phyloP scores from a whole-genome alignment of 305 asterid genomes.

The Plantago lanceolata region DNA sequence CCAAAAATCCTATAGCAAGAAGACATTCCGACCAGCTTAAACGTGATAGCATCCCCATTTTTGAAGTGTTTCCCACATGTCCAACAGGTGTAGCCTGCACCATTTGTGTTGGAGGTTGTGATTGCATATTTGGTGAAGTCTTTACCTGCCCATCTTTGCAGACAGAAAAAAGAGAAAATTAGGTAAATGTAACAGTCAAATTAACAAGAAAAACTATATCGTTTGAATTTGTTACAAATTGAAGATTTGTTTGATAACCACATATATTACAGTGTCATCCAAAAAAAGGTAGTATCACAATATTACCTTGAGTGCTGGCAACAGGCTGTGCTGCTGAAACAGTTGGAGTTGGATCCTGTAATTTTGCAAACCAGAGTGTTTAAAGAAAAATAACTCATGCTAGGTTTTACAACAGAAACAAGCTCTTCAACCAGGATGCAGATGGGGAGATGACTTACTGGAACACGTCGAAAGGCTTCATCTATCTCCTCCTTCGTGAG shows the following conservation, averaged over 20 bases:
- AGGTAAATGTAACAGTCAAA: constrained; percentile 11
- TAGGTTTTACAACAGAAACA: constrained; percentile 9
- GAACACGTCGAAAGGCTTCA: constrained; percentile 94
- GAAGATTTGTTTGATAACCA: not conserved
- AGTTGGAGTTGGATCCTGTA: constrained; percentile 71
- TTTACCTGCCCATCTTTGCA: constrained; percentile 54
- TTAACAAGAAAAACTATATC: not conserved
- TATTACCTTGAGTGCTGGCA: constrained; percentile 57
- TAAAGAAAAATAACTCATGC: constrained; percentile 6
- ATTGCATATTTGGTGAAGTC: constrained; percentile 45
- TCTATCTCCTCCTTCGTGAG: constrained; percentile 98
- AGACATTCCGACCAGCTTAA: constrained; percentile 86
- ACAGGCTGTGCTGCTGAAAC: constrained; percentile 47
- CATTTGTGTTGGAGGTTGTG: constrained; percentile 48
- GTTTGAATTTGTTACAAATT: constrained; percentile 4
- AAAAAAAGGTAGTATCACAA: constrained; percentile 17
- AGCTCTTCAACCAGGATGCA: constrained; percentile 9
- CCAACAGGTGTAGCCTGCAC: constrained; percentile 44
- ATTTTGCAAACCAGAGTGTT: constrained; percentile 22
- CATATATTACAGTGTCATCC: not conserved
- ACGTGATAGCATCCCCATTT: constrained; percentile 43
- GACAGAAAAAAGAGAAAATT: constrained; percentile 20
- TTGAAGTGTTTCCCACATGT: constrained; percentile 38
- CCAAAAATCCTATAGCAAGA: constrained; percentile 68
- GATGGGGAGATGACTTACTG: constrained; percentile 44